Conservation (phyloP, 176 grass and related monocot species). For the Pharus latifolius region DNA sequence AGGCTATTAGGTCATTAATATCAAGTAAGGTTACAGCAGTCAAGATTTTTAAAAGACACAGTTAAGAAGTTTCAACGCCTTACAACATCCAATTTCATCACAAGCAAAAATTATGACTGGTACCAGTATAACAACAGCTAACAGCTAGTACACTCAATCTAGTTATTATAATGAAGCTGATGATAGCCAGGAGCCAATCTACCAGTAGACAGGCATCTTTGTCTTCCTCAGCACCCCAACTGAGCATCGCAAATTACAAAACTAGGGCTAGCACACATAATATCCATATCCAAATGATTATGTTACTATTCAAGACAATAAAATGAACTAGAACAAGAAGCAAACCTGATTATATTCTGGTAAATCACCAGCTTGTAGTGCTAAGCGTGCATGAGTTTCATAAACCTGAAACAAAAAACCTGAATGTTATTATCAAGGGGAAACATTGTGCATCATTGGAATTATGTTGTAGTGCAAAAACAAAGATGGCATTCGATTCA, state of each 20-base stretch:
- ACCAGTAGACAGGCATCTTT: background rate
- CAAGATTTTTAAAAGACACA: background rate
- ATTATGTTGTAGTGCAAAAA: background rate
- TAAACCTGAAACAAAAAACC: slow-evolving; percentile 59
- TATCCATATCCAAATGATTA: background rate
- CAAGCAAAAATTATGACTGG: too few species aligned
- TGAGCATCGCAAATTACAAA: background rate
- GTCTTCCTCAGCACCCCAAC: background rate
- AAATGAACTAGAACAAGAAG: slow-evolving; percentile 3
- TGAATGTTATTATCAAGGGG: background rate
- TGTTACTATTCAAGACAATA: background rate
- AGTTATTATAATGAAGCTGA: background rate
- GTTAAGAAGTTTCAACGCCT: background rate
- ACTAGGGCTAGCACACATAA: background rate
- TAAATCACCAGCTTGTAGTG: slow-evolving; percentile 77
- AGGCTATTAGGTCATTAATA: background rate
- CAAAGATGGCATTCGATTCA: background rate
- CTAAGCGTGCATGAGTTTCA: slow-evolving; percentile 86
- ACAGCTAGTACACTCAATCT: background rate
- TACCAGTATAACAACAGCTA: background rate
- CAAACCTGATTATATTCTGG: slow-evolving; percentile 89
- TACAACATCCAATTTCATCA: background rate
- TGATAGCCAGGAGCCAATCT: background rate
- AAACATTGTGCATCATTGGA: background rate
- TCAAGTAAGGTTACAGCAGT: background rate